Conservation (phyloP, 106 monocot species). For the Hemerocallis citrina region DNA sequence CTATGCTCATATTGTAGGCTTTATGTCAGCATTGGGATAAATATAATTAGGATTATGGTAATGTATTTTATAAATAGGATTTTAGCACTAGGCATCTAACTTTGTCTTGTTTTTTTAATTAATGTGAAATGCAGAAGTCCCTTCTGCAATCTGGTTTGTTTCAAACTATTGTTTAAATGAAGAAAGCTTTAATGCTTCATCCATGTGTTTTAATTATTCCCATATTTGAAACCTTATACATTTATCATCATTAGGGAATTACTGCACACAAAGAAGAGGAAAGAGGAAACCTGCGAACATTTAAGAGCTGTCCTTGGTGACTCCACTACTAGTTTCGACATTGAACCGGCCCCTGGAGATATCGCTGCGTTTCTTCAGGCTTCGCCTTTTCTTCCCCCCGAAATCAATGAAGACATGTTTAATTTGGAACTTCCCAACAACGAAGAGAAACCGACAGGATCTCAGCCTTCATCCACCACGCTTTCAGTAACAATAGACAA, state of each 20-base stretch:
- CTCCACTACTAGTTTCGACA: conserved; percentile 54
- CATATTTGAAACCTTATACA: neutral
- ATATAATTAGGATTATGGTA: too few species aligned
- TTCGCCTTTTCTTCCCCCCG: conserved; percentile 40
- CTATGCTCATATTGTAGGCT: too few species aligned
- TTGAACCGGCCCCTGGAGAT: conserved; percentile 42
- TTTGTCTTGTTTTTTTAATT: too few species aligned
- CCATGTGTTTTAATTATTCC: neutral
- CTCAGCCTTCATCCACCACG: conserved; percentile 5
- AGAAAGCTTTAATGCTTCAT: too few species aligned
- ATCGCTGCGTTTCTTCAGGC: conserved; percentile 39
- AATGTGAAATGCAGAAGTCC: too few species aligned
- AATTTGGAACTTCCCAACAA: conserved; percentile 40
- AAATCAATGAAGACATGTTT: conserved; percentile 52
- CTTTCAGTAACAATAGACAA: conserved; percentile 65
- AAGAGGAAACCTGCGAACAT: conserved; percentile 49
- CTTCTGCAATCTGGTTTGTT: too few species aligned
- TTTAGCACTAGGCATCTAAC: too few species aligned
- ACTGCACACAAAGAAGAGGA: conserved; percentile 66
- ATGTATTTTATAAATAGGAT: too few species aligned
- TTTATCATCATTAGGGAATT: conserved; percentile 40
- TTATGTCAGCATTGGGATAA: too few species aligned
- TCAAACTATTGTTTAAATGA: too few species aligned
- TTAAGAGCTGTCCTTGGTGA: conserved; percentile 55
- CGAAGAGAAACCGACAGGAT: conserved; percentile 14